Base-by-base conservation (phyloP, 2,329 filamentous ascomycete species). In the Pezicula rhizophila region DNA sequence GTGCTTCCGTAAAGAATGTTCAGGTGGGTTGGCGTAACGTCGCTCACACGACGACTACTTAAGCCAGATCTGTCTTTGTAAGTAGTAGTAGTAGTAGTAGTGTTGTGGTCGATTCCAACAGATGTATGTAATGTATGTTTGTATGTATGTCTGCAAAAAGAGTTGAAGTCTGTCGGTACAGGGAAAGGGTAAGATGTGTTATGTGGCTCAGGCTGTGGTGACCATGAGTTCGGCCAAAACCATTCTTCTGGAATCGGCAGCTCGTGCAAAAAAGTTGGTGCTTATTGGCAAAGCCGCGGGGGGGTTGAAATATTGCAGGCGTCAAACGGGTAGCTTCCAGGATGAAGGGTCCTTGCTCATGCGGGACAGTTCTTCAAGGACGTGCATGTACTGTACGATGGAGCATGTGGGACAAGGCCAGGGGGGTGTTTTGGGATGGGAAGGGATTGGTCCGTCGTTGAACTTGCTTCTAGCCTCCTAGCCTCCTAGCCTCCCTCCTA, bases 141-240 rank as follows among this genome's bases (percentile, higher is more conserved):
- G n/a, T n/a, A 51, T 49, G 42, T 49, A 18, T 23, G 23, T 23
- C 6, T 23, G 23, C 23, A 26, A 20, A 48, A n/a, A 52, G 46
- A 8, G 52, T 51, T 46, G 35, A 52, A 48, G 51, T 34, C 49
- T 51, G 56, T 57, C 49, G 55, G 55, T 51, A 57, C 46, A 58
- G 60, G 44, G 38, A 51, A 47, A 49, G 43, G 33, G 11, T 38
- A 20, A 57, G 37, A 45, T 59, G 57, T n/a, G n/a, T n/a, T n/a
- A n/a, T n/a, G n/a, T 63, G 58, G 59, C 60, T 62, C 59, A 61
- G 59, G 60, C 59, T 50, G 53, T 58, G 56, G 53, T 58, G 56
- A 55, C 57, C 55, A 57, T 45, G 51, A 55, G 49, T 55, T 57
- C 52, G 53, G 48, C 52, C 52, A 57, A 57, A 54, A 52, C 60